phyloP scores from a whole-genome alignment of 305 asterid genomes.

The Stenogyne calaminthoides region DNA sequence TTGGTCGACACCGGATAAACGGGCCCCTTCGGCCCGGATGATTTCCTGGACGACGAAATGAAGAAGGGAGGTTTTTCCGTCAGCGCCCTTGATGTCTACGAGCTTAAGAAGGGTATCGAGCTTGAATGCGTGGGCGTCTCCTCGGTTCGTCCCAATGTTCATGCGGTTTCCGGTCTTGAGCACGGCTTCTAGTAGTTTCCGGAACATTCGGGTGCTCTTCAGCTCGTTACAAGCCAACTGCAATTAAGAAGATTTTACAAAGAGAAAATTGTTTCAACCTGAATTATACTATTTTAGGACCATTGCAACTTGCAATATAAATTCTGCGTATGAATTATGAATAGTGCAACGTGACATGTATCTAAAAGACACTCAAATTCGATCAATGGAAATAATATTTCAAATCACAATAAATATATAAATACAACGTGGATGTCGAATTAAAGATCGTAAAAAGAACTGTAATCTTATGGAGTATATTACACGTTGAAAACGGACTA shows the following conservation, averaged over 20 bases:
- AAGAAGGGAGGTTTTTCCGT: conserved; percentile 80
- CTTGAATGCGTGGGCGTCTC: conserved; percentile 85
- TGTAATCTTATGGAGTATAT: neutral
- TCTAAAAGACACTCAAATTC: too few species aligned
- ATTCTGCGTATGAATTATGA: too few species aligned
- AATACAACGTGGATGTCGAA: too few species aligned
- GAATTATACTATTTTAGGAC: too few species aligned
- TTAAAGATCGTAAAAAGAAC: too few species aligned
- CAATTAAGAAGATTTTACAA: neutral
- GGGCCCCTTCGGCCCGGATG: conserved; percentile 74
- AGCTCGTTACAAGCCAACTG: conserved; percentile 86
- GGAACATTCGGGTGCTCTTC: conserved; percentile 80
- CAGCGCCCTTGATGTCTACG: conserved; percentile 77
- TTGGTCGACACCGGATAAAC: conserved; percentile 41
- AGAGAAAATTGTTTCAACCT: too few species aligned
- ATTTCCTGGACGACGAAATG: conserved; percentile 90
- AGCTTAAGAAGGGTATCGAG: conserved; percentile 87
- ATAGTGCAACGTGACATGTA: too few species aligned
- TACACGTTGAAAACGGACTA: too few species aligned
- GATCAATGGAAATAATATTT: too few species aligned
- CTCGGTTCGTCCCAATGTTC: conserved; percentile 86
- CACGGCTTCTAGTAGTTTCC: conserved; percentile 82
- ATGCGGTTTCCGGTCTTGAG: conserved; percentile 83
- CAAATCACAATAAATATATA: too few species aligned
- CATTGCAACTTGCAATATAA: too few species aligned